phyloP scores from a whole-genome alignment of 2,329 filamentous ascomycete genomes.

The Dactylellina parvicollis region DNA sequence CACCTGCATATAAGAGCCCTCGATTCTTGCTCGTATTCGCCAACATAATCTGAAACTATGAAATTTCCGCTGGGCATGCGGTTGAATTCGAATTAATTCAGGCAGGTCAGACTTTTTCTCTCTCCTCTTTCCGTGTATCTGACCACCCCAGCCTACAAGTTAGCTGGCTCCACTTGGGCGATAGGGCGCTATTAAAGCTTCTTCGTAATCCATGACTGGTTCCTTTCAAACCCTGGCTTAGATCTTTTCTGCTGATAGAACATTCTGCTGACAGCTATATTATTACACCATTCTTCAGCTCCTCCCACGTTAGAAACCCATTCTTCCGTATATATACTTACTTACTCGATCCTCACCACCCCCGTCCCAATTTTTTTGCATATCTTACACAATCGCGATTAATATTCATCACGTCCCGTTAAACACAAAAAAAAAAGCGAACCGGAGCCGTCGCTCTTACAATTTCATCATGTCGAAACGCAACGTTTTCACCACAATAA shows the following conservation, averaged over 20 bases:
- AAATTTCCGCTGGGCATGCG: constrained; percentile 5
- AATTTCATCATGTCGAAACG: constrained; percentile 67
- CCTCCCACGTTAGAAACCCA: constrained; percentile 1
- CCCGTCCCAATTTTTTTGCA: background rate
- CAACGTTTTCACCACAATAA: constrained; percentile 79
- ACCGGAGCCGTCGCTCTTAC: background rate
- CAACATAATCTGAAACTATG: constrained; percentile 39
- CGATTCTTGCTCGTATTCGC: constrained; percentile 14
- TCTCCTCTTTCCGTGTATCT: constrained; percentile 8
- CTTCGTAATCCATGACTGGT: constrained; percentile 35
- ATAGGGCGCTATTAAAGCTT: constrained; percentile 39
- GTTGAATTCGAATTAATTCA: constrained; percentile 39
- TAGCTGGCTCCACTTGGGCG: constrained; percentile 15
- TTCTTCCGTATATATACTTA: background rate
- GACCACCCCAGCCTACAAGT: constrained; percentile 6
- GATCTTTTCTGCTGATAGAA: constrained; percentile 5
- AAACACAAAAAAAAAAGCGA: background rate
- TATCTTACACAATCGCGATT: background rate
- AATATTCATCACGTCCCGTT: background rate
- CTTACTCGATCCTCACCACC: background rate
- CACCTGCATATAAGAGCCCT: background rate
- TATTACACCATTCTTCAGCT: background rate
- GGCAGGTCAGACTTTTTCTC: constrained; percentile 40
- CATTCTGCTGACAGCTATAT: constrained; percentile 7
- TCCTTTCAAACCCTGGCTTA: background rate